A percentile compares a stretch with the other conserved stretches of the same genome.
These are phyloP conservation scores for Puya raimondii DNA, from an alignment of 176 grass and related monocot species.

Conservation along the genomic window DNA sequence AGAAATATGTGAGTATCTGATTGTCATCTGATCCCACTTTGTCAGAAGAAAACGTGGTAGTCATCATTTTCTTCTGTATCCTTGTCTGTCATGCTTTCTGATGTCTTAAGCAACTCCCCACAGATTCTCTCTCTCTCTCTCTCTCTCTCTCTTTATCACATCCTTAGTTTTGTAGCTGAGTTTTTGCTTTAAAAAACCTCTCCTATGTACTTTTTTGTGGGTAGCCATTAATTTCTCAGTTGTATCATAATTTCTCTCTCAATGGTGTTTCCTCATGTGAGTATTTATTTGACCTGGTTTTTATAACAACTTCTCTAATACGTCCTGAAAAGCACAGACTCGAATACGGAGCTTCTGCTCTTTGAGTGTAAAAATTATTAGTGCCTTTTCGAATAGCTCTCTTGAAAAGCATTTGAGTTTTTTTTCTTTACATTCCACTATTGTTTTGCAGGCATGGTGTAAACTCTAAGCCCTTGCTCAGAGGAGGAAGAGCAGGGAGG, in stretches of 20 bases:
- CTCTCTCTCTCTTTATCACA: conserved; percentile 7
- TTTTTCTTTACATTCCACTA: neutral
- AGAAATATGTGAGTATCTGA: neutral
- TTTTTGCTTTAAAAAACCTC: neutral
- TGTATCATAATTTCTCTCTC: neutral
- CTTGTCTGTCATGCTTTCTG: conserved; percentile 17
- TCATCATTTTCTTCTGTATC: conserved; percentile 11
- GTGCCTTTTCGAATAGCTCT: neutral
- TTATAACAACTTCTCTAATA: too few species aligned
- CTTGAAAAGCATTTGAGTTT: neutral
- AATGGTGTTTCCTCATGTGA: too few species aligned
- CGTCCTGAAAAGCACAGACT: too few species aligned
- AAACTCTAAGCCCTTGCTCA: neutral
- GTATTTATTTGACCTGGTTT: too few species aligned
- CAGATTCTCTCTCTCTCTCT: conserved; percentile 14
- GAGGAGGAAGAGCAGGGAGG: neutral
- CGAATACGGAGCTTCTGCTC: too few species aligned
- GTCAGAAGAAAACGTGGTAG: neutral
- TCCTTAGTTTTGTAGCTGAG: conserved; percentile 15
- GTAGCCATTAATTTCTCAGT: neutral
- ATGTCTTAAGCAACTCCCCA: conserved; percentile 10
- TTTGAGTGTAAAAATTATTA: too few species aligned
- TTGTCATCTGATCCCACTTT: neutral
- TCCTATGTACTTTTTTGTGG: conserved; percentile 1
- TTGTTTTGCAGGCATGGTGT: neutral